Base-by-base conservation (phyloP, 2,329 filamentous ascomycete genomes). In the Pseudogymnoascus sp. region DNA sequence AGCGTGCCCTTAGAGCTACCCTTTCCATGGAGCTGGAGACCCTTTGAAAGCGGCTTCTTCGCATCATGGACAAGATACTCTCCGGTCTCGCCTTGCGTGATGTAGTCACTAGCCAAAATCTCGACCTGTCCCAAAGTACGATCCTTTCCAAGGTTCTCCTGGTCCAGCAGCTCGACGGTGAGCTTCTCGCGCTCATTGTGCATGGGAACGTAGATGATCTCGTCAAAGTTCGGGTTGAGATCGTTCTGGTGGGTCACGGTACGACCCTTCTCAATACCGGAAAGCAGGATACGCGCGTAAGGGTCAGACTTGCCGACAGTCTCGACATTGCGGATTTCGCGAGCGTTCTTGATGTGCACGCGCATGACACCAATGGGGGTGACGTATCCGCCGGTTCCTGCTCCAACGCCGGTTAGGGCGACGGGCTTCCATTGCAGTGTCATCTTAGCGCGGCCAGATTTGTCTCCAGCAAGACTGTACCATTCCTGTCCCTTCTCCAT, bases 241-340 rank as follows among this genome's bases (percentile, higher is more conserved):
- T 97, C 95, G 76, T 96, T 99, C 73, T 91, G 87, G 80, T 94
- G 96, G 0, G 93, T 97, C 59, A 99, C 94, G 2, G 94, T 97
- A 63, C 92, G 86, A 8, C 85, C 92, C 74, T 93, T 96, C 72
- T 94, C 89, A 62, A 97, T 86, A 51, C 94, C 93, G 58, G 92
- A 96, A 6, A 97, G 82, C 61, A 97, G 76, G 1, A 97, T 89
- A 42, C 93, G 88, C 21, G 87, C 90, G 70, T 99, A 99, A 0
- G 94, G 91, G 74, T 99, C 95, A 0, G 94, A 97, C 76, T 97
- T 97, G 76, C 94, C 94, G 74, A 99, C 85, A 2, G 91, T 91
- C 76, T 99, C 94, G 61, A 97, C 83, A 74, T 99, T 99, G 64
- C 92, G 90, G 44, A 99, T 82, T 69, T 92, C 85, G 59, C 81